Percentiles rank a stretch among this genome's conserved stretches.
Evolutionary conservation across 257 asterid species (phyloP).

Genomic region (Solanum etuberosum): DNA sequence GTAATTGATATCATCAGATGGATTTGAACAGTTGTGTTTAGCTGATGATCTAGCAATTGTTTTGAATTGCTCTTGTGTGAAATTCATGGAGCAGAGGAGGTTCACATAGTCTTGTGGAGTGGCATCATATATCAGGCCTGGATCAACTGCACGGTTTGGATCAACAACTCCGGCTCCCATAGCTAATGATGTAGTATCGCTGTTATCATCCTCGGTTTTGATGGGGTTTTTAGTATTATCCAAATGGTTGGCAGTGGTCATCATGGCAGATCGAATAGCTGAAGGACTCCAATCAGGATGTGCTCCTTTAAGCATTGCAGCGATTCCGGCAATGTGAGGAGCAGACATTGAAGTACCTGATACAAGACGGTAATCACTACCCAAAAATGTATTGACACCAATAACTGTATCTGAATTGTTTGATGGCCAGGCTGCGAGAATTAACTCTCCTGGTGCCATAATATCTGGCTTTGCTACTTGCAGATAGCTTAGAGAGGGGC

Average conservation of each 20-base stretch:
- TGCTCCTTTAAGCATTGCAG: background rate
- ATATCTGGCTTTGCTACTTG: background rate
- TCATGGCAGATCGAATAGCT: background rate
- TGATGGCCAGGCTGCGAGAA: background rate
- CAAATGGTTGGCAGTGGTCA: background rate
- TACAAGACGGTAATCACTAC: background rate
- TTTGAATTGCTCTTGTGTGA: background rate
- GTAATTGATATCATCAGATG: constrained; percentile 5
- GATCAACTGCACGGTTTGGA: constrained; percentile 15
- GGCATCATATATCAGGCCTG: constrained; percentile 10
- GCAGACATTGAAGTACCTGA: background rate
- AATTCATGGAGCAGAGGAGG: constrained; percentile 12
- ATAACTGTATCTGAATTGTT: background rate
- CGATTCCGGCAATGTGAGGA: background rate
- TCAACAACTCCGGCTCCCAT: constrained; percentile 9
- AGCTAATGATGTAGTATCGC: constrained; percentile 1
- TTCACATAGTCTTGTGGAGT: constrained; percentile 9
- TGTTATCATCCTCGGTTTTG: background rate
- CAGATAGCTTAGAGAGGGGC: background rate
- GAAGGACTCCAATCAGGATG: background rate
- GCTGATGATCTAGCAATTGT: background rate
- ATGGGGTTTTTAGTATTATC: background rate
- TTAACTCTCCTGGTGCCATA: background rate
- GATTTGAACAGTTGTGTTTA: constrained; percentile 2
- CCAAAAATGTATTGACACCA: background rate